Base-by-base conservation (phyloP, 1,284 basidiomycete species). In the Apiotrichum brassicae region DNA sequence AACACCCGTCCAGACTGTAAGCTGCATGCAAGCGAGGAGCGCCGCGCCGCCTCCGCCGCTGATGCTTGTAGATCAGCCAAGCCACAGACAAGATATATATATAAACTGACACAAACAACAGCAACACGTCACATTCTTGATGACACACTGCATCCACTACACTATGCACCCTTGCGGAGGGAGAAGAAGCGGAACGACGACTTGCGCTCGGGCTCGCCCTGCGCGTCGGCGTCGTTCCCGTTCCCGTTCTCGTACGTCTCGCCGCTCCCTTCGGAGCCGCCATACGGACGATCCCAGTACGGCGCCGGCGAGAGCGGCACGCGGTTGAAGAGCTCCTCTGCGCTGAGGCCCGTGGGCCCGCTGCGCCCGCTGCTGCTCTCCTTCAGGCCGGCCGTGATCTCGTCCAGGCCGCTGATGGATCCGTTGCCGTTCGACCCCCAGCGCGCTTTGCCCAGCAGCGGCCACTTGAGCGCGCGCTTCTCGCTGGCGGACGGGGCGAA, bases 391-490 rank as follows among this genome's bases (percentile, higher is more conserved):
- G 52, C 52, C 3, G 56, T 43, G 11, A 56, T 52, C 42, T 56
- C 54, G 34, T 53, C 51, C 14, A 50, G 46, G 16, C 48, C 41
- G 23, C 26, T 48, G 43, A 45, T 46, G 14, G 45, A n/a, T n/a
- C n/a, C 33, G 33, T 46, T 40, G 43, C 22, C 52, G 35, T 53
- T 51, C 37, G 56, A 45, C n/a, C 51, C 46, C 56, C 60, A 60
- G 38, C 58, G 56, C 19, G 48, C 42, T 49, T 64, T 64, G 38
- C 52, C 49, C 26, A 71, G 53, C 16, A 68, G 63, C 18, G 63
- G 63, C 70, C 68, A 72, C 45, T 68, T 66, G 26, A 72, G 58
- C 22, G 65, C 65, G 44, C 65, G 63, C 59, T 72, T 71, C 57
- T 72, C 71, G 13, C 58, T 62, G 3, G 64, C 66, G 19, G 64